These are phyloP conservation scores for Alternaria alternata DNA, from an alignment of 2,329 filamentous ascomycete genomes.

Conservation along the genomic window DNA sequence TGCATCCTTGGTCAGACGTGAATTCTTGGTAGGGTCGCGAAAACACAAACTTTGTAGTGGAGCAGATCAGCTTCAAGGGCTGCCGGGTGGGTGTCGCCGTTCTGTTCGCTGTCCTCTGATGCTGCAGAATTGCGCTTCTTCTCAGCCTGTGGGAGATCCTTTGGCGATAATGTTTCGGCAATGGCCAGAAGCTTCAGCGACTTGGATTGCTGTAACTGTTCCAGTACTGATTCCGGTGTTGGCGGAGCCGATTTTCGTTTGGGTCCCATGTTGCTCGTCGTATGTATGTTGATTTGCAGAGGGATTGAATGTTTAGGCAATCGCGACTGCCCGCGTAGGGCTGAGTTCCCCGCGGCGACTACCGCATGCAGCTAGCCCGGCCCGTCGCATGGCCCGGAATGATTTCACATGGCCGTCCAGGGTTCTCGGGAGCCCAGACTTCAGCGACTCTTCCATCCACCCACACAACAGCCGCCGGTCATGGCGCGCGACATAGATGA, in stretches of 20 bases:
- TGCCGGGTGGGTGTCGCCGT: slow-evolving; percentile 70
- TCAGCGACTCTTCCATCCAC: background rate
- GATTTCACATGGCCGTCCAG: slow-evolving; percentile 8
- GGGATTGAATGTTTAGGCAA: slow-evolving; percentile 32
- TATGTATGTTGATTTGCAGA: slow-evolving; percentile 9
- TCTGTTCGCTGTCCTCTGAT: slow-evolving; percentile 74
- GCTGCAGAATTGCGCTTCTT: slow-evolving; percentile 61
- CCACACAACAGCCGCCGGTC: background rate
- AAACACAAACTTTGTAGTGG: slow-evolving; percentile 74
- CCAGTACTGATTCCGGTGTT: slow-evolving; percentile 52
- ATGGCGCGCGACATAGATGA: slow-evolving; percentile 52
- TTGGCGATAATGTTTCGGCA: slow-evolving; percentile 74
- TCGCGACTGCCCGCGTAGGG: slow-evolving; percentile 22
- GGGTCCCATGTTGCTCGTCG: slow-evolving; percentile 33
- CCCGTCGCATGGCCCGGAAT: slow-evolving; percentile 8
- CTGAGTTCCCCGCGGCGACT: slow-evolving; percentile 33
- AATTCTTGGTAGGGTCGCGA: background rate
- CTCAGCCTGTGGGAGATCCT: slow-evolving; percentile 51
- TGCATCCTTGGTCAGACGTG: slow-evolving; percentile 39
- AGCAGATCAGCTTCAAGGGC: slow-evolving; percentile 82
- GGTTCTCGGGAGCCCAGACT: slow-evolving; percentile 1
- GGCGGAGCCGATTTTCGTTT: slow-evolving; percentile 32
- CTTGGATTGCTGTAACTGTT: slow-evolving; percentile 66
- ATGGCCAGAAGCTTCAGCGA: slow-evolving; percentile 76
- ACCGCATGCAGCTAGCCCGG: slow-evolving; percentile 18